Conservation (phyloP, 2,329 filamentous ascomycete species). For the Xylariomycetidae sp. region DNA sequence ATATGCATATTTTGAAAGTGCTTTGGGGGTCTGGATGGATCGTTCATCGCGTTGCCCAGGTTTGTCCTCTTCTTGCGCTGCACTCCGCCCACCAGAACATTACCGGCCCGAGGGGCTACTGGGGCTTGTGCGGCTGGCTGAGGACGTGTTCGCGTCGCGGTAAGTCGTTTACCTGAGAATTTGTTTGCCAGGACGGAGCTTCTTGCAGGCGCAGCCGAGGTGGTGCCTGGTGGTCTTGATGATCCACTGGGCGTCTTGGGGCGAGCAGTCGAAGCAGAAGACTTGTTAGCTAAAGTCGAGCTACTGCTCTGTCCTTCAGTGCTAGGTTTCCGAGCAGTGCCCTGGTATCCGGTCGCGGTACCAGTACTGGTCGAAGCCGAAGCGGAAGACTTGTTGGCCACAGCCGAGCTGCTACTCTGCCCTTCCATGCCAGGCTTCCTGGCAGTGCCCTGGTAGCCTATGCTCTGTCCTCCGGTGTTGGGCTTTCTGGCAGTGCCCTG, state of each 20-base stretch:
- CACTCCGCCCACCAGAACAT: conserved; percentile 42
- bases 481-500: conserved; percentile 29
- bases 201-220: no score
- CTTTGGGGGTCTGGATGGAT: conserved; percentile 35
- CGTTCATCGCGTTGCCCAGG: conserved; percentile 33
- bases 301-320: conserved; percentile 1
- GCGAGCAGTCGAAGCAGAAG: conserved; percentile 3
- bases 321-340: conserved; percentile 27
- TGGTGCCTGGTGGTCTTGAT: no score
- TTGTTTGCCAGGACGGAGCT: conserved; percentile 17
- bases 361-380: conserved; percentile 5
- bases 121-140: conserved; percentile 6
- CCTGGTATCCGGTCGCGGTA: conserved; percentile 27
- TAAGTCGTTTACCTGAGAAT: conserved; percentile 18
- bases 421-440: no score
- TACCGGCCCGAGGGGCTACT: conserved; percentile 26
- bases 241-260: no score
- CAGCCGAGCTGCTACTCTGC: no score
- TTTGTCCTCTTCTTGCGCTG: conserved; percentile 28
- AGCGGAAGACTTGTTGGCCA: conserved; percentile 3
- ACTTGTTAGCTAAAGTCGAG: conserved; percentile 1
- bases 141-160: conserved; percentile 19
- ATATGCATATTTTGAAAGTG: conserved; percentile 33
- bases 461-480: conserved; percentile 1
- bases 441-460: no score